These are phyloP conservation scores for Odonthalia washingtoniensis DNA, from an alignment of 31 red algal genomes.

Conservation along the genomic window DNA sequence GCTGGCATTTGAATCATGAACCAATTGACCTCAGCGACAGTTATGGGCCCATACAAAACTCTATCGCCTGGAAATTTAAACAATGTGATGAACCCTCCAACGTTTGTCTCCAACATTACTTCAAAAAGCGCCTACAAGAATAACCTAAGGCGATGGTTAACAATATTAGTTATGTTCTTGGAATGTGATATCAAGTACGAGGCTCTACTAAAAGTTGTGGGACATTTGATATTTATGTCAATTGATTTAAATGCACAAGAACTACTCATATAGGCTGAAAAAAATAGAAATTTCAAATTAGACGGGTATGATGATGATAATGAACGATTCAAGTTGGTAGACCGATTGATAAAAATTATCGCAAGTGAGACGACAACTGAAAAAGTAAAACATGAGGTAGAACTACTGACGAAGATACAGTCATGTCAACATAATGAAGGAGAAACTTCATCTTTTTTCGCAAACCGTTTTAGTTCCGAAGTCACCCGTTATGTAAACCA, in stretches of 20 bases:
- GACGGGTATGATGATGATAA: neutral
- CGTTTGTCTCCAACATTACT: slow-evolving; percentile 49
- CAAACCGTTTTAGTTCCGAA: slow-evolving; percentile 27
- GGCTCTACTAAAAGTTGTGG: slow-evolving; percentile 32
- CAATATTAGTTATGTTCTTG: slow-evolving; percentile 36
- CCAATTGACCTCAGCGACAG: too few relatives aligned
- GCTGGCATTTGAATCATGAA: too few relatives aligned
- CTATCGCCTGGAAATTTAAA: neutral
- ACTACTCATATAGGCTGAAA: slow-evolving; percentile 4
- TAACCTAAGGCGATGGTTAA: slow-evolving; percentile 34
- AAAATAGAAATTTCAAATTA: neutral
- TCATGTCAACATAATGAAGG: neutral
- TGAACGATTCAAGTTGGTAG: slow-evolving; percentile 2
- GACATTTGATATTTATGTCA: slow-evolving; percentile 14
- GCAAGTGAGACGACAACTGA: slow-evolving; percentile 46
- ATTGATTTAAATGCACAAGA: slow-evolving; percentile 21
- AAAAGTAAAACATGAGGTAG: neutral
- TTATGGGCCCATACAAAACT: slow-evolving; percentile 40
- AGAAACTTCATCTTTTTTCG: slow-evolving; percentile 19
- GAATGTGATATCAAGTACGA: slow-evolving; percentile 42
- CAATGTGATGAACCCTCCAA: slow-evolving; percentile 42
- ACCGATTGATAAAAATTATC: slow-evolving; percentile 40
- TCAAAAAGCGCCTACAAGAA: slow-evolving; percentile 36
- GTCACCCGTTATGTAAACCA: slow-evolving; percentile 47
- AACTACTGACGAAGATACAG: slow-evolving; percentile 31